Evolutionary conservation across 2,329 filamentous ascomycete species (phyloP).

Genomic region (Coniochaeta prunicola): DNA sequence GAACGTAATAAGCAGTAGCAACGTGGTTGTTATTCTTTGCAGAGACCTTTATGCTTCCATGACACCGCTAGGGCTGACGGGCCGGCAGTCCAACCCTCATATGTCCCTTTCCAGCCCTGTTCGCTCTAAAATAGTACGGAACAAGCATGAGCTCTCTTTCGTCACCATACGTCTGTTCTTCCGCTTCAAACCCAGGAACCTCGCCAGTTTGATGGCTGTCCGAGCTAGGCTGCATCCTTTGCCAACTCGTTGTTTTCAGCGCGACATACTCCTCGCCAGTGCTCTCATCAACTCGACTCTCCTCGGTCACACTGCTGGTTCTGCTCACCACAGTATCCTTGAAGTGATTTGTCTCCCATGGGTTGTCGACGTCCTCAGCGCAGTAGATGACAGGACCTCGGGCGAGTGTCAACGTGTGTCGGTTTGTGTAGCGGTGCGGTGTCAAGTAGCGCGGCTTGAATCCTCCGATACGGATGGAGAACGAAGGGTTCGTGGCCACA

Average conservation of each 20-base stretch:
- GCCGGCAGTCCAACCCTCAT: conserved; percentile 35
- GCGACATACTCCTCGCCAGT: conserved; percentile 20
- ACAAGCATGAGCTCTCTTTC: conserved; percentile 21
- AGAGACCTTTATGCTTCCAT: neutral
- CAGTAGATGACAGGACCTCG: conserved; percentile 47
- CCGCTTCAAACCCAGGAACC: conserved; percentile 8
- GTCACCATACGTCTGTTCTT: conserved; percentile 8
- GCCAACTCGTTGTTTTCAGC: conserved; percentile 14
- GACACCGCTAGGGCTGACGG: neutral
- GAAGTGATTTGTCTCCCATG: conserved; percentile 49
- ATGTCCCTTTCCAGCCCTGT: conserved; percentile 44
- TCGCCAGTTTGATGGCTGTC: conserved; percentile 5
- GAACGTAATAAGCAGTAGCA: no score
- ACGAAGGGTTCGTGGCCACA: conserved; percentile 27
- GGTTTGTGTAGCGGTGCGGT: conserved; percentile 49
- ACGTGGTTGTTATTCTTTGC: neutral
- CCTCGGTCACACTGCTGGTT: conserved; percentile 11
- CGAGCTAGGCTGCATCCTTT: conserved; percentile 1
- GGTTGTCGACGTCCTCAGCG: conserved; percentile 50
- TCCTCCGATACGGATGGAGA: conserved; percentile 35
- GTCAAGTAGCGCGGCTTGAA: conserved; percentile 40
- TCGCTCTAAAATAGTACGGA: conserved; percentile 48
- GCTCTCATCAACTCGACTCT: conserved; percentile 12
- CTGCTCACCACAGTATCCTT: conserved; percentile 28
- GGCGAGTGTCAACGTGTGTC: conserved; percentile 44